phyloP scores from a whole-genome alignment of 371 early-diverging fungal species.

The Saksenaea oblongispora region DNA sequence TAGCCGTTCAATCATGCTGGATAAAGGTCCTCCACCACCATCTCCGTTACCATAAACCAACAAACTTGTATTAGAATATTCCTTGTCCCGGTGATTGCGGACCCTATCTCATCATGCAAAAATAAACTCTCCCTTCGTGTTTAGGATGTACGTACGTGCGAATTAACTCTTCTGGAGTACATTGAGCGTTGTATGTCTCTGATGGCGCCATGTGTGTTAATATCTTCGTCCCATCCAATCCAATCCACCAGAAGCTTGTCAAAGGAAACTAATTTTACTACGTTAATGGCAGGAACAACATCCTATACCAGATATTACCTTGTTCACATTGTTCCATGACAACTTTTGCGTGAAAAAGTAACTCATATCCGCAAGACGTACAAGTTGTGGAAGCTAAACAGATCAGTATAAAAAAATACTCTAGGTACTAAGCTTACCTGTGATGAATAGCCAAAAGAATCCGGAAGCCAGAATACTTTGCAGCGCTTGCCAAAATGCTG shows the following conservation, averaged over 20 bases:
- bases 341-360: constrained; percentile 97
- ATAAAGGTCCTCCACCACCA: constrained; percentile 94
- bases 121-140: neutral
- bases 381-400: constrained; percentile 84
- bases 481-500: constrained; percentile 77
- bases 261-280: constrained; percentile 73
- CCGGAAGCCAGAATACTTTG: constrained; percentile 92
- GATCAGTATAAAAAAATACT: neutral
- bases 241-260: constrained; percentile 82
- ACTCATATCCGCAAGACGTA: constrained; percentile 69
- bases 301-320: constrained; percentile 26
- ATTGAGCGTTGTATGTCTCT: constrained; percentile 40
- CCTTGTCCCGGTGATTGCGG: constrained; percentile 80
- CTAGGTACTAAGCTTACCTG: too few species aligned
- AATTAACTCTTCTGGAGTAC: constrained; percentile 34
- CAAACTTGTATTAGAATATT: constrained; percentile 80
- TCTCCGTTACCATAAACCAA: constrained; percentile 94
- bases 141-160: constrained; percentile 15
- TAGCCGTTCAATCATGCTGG: constrained; percentile 83
- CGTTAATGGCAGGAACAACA: neutral
- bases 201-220: constrained; percentile 42
- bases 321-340: constrained; percentile 96
- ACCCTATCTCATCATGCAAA: constrained; percentile 45
- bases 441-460: constrained; percentile 70
- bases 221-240: constrained; percentile 36